Evolutionary conservation across 2,329 filamentous ascomycete species (phyloP).

Genomic region (Claviceps sorghi): DNA sequence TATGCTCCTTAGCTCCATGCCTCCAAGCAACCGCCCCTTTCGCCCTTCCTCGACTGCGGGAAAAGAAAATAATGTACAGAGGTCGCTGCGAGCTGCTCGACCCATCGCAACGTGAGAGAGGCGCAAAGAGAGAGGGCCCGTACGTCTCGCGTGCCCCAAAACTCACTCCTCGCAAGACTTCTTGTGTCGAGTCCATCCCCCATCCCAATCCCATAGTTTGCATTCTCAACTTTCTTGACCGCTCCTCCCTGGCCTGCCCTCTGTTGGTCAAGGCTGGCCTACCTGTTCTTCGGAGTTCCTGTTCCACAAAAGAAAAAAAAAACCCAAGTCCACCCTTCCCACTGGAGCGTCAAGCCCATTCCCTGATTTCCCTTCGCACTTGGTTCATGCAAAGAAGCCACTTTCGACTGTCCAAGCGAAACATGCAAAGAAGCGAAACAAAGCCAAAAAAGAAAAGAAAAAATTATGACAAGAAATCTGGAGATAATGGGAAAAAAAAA

Average conservation of each 20-base stretch:
- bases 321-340: background rate
- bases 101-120: conserved; percentile 3
- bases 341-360: background rate
- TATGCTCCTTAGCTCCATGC: background rate
- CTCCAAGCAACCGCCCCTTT: background rate
- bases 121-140: background rate
- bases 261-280: conserved; percentile 13
- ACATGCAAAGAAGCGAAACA: conserved; percentile 13
- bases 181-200: background rate
- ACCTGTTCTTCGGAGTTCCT: conserved; percentile 12
- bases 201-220: conserved; percentile 3
- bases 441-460: conserved; percentile 5
- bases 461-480: conserved; percentile 12
- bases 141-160: background rate
- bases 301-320: conserved; percentile 11
- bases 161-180: background rate
- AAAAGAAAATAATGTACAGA: conserved; percentile 19
- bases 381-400: conserved; percentile 8
- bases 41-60: background rate
- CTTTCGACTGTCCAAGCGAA: conserved; percentile 7
- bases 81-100: conserved; percentile 12
- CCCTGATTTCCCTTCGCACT: conserved; percentile 6
- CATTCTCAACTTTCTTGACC: conserved; percentile 19
- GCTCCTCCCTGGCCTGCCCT: background rate
- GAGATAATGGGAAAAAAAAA: conserved; percentile 9